Conservation (phyloP, 257 asterid genomes). For the Capsicum pubescens region DNA sequence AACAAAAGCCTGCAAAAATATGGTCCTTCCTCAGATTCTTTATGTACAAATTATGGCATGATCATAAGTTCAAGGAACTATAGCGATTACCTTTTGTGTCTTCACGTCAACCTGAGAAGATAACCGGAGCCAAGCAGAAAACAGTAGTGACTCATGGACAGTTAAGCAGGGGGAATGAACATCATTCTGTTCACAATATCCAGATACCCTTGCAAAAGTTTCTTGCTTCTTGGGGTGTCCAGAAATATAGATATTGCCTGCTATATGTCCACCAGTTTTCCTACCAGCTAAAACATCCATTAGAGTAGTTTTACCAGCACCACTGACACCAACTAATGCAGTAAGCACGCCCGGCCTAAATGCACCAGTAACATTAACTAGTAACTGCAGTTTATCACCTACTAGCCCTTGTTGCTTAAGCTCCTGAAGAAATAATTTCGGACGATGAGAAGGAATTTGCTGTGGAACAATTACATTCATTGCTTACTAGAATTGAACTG, state of each 20-base stretch:
- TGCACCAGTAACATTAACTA: slow-evolving; percentile 76
- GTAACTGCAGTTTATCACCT: slow-evolving; percentile 67
- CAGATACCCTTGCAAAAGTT: slow-evolving; percentile 90
- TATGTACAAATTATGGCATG: neutral
- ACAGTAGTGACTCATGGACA: slow-evolving; percentile 75
- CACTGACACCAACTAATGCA: slow-evolving; percentile 91
- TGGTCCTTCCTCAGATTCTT: neutral
- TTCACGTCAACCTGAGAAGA: slow-evolving; percentile 65
- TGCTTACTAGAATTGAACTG: neutral
- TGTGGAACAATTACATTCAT: neutral
- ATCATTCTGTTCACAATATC: slow-evolving; percentile 91
- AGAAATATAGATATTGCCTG: slow-evolving; percentile 69
- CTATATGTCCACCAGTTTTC: slow-evolving; percentile 85
- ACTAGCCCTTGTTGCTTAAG: slow-evolving; percentile 70
- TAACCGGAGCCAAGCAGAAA: slow-evolving; percentile 87
- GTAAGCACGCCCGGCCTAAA: slow-evolving; percentile 90
- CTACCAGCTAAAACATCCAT: slow-evolving; percentile 98
- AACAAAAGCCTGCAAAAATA: slow-evolving; percentile 63
- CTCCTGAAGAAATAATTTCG: slow-evolving; percentile 53
- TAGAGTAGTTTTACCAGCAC: slow-evolving; percentile 97
- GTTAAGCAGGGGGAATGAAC: slow-evolving; percentile 92
- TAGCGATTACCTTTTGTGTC: slow-evolving; percentile 62
- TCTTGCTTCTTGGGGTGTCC: slow-evolving; percentile 87
- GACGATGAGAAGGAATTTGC: neutral
- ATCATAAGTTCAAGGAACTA: slow-evolving; percentile 18